Percentiles rank a stretch among this genome's conserved stretches.
Evolutionary conservation across 2,329 filamentous ascomycete genomes (phyloP).

Genomic region (Exophiala aquamarina): DNA sequence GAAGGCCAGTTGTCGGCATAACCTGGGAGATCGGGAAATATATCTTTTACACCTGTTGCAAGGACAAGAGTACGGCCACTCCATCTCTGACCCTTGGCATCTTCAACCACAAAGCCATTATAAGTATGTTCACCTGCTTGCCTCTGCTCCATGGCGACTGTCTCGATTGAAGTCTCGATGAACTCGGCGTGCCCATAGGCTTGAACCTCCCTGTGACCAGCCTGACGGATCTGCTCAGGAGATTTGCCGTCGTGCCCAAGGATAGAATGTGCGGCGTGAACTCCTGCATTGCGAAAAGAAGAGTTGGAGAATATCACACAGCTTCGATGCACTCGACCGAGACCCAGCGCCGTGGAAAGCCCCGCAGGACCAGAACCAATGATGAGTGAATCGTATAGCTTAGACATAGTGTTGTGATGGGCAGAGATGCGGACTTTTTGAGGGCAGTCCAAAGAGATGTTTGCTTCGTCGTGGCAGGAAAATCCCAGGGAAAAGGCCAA

Average conservation of each 20-base stretch:
- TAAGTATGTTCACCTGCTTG: slow-evolving; percentile 7
- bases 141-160: slow-evolving; percentile 3
- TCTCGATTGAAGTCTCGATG: slow-evolving; percentile 4
- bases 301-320: slow-evolving; percentile 26
- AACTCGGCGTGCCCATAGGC: slow-evolving; percentile 20
- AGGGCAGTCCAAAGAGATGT: no score
- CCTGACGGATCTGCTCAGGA: slow-evolving; percentile 25
- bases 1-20: slow-evolving; percentile 27
- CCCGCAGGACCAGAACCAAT: slow-evolving; percentile 23
- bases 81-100: slow-evolving; percentile 16
- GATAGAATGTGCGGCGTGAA: slow-evolving; percentile 23
- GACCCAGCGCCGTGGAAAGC: slow-evolving; percentile 25
- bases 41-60: slow-evolving; percentile 26
- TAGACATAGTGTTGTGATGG: background rate
- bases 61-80: slow-evolving; percentile 24
- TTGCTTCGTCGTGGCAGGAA: no score
- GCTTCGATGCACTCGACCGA: slow-evolving; percentile 26
- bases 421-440: no score
- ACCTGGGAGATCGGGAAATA: slow-evolving; percentile 24
- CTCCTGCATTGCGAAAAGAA: slow-evolving; percentile 28
- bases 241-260: slow-evolving; percentile 27
- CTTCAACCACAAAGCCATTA: slow-evolving; percentile 12
- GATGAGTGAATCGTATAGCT: slow-evolving; percentile 3
- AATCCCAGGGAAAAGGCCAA: no score
- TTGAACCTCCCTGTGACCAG: slow-evolving; percentile 24